These are phyloP conservation scores for Candida sp. DNA, from an alignment of 1,139 yeast genomes.

Conservation along the genomic window DNA sequence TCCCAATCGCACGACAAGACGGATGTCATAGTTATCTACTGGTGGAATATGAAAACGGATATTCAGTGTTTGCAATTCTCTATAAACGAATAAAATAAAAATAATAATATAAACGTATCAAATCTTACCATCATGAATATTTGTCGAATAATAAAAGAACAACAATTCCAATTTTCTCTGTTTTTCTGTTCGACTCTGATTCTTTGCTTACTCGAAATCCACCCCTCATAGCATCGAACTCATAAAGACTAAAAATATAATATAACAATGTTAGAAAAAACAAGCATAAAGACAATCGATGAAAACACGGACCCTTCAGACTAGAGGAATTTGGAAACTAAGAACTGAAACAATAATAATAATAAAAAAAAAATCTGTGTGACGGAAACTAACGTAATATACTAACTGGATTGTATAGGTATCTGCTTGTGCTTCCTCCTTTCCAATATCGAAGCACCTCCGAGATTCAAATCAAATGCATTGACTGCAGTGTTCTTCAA, in stretches of 20 bases:
- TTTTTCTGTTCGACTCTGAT: not conserved
- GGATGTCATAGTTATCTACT: no score
- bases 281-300: no score
- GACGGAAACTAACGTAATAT: not conserved
- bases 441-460: slow-evolving; percentile 81
- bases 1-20: no score
- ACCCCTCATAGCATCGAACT: no score
- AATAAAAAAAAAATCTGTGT: not conserved
- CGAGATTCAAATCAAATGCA: slow-evolving; percentile 71
- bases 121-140: not conserved
- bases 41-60: not conserved
- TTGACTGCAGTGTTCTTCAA: slow-evolving; percentile 17
- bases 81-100: not conserved
- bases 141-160: not conserved
- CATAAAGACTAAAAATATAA: no score
- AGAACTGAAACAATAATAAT: not conserved
- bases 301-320: no score
- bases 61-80: not conserved
- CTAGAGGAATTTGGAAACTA: no score
- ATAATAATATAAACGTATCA: not conserved
- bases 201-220: no score
- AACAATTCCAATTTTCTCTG: not conserved
- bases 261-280: no score
- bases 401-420: slow-evolving; percentile 12
- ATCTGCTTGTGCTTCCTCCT: slow-evolving; percentile 57